phyloP scores from a whole-genome alignment of 495 filamentous ascomycete genomes.

The Aspergillus coremiiformis region DNA sequence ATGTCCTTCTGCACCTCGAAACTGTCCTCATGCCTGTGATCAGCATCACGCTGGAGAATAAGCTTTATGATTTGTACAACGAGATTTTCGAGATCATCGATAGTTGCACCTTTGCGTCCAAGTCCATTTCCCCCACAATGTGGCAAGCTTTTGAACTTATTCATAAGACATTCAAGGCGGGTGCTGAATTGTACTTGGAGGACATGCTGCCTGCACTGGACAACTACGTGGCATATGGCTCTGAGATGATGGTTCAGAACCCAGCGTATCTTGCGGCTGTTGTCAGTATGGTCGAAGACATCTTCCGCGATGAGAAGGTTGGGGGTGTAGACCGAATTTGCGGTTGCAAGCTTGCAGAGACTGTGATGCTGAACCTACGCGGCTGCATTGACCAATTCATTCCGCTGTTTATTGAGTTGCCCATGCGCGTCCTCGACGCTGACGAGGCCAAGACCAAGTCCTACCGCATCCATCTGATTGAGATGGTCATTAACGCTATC shows the following conservation, averaged over 20 bases:
- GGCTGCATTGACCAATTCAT: constrained; percentile 84
- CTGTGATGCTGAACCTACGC: constrained; percentile 90
- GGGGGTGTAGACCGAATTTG: constrained; percentile 94
- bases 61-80: constrained; percentile 94
- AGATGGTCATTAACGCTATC: constrained; percentile 97
- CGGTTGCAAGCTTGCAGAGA: constrained; percentile 97
- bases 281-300: constrained; percentile 71
- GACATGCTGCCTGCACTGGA: constrained; percentile 98
- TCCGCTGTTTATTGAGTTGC: constrained; percentile 77
- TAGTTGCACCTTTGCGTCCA: constrained; percentile 97
- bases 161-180: constrained; percentile 92
- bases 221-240: constrained; percentile 91
- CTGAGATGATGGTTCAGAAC: constrained; percentile 67
- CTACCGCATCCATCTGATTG: constrained; percentile 92
- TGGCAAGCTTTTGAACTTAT: constrained; percentile 97
- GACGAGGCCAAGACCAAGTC: constrained; percentile 71
- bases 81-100: constrained; percentile 99
- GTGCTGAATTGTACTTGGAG: constrained; percentile 94
- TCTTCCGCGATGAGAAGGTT: constrained; percentile 78
- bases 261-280: constrained; percentile 81
- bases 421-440: constrained; percentile 70
- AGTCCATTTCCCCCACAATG: constrained; percentile 91
- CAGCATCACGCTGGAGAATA: constrained; percentile 90
- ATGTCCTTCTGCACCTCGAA: constrained; percentile 88
- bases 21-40: constrained; percentile 96